Conservation (phyloP, 2,329 filamentous ascomycete species). For the Ophioceras dolichostomum region DNA sequence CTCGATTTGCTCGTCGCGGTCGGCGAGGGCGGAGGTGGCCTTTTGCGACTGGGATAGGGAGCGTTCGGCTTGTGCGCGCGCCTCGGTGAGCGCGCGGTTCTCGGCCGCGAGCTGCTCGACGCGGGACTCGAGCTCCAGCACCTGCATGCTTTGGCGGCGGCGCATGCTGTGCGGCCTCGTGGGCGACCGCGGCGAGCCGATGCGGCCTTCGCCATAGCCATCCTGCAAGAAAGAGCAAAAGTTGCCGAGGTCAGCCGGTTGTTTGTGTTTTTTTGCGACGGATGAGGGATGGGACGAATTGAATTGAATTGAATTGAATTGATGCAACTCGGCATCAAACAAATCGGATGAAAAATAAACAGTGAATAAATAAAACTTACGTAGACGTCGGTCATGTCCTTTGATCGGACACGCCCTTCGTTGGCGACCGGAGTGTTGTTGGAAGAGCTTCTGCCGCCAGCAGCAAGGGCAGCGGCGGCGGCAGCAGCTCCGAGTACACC, state of each 20-base stretch:
- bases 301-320: too few relatives aligned
- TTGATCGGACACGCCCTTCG: slow-evolving; percentile 73
- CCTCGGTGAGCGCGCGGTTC: slow-evolving; percentile 67
- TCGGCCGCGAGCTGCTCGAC: slow-evolving; percentile 79
- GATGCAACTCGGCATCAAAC: not conserved
- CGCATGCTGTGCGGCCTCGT: slow-evolving; percentile 92
- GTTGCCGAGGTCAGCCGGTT: too few relatives aligned
- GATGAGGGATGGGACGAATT: too few relatives aligned
- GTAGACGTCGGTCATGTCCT: slow-evolving; percentile 87
- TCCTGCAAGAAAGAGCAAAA: slow-evolving; percentile 43
- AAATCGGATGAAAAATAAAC: slow-evolving; percentile 2
- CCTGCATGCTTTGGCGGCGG: slow-evolving; percentile 93
- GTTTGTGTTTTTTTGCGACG: not conserved
- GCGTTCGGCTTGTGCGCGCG: slow-evolving; percentile 57
- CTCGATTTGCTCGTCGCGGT: slow-evolving; percentile 80
- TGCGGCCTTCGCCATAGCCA: slow-evolving; percentile 80
- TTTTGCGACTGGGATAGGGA: slow-evolving; percentile 51
- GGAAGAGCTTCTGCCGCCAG: slow-evolving; percentile 7
- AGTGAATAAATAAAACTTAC: slow-evolving; percentile 46
- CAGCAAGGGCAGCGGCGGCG: slow-evolving; percentile 6
- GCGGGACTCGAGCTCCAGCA: slow-evolving; percentile 77
- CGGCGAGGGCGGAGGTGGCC: slow-evolving; percentile 58
- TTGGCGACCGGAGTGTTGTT: slow-evolving; percentile 61
- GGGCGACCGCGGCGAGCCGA: slow-evolving; percentile 80
- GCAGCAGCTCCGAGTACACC: slow-evolving; percentile 9